These are phyloP conservation scores for Phlegmacium glaucopus DNA, from an alignment of 768 basidiomycete genomes.

Conservation along the genomic window DNA sequence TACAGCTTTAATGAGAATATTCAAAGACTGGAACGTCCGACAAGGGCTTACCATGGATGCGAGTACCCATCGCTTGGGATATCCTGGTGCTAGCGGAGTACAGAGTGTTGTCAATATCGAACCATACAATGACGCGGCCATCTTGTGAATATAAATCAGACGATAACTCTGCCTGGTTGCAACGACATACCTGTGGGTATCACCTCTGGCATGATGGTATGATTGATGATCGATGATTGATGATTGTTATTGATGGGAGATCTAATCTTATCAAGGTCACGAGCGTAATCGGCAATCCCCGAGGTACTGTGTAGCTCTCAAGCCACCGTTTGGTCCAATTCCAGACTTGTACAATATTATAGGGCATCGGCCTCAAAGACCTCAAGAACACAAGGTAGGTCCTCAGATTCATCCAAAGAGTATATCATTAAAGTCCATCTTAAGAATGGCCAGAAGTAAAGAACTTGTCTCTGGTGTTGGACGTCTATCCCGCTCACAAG, in stretches of 20 bases:
- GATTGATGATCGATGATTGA: not conserved
- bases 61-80: conserved; percentile 73
- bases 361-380: conserved; percentile 48
- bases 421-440: conserved; percentile 14
- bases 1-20: conserved; percentile 19
- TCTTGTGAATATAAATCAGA: conserved; percentile 30
- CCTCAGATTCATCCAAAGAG: conserved; percentile 7
- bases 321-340: conserved; percentile 35
- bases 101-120: conserved; percentile 88
- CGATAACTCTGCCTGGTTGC: conserved; percentile 3
- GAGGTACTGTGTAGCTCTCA: conserved; percentile 43
- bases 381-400: conserved; percentile 48
- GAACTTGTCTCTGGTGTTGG: conserved; percentile 81
- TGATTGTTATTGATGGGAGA: conserved; percentile 2
- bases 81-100: conserved; percentile 77
- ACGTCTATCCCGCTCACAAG: conserved; percentile 79
- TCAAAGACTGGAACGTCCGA: not conserved
- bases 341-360: conserved; percentile 33
- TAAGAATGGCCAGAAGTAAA: conserved; percentile 83
- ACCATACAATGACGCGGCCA: conserved; percentile 64
- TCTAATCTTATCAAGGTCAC: conserved; percentile 20
- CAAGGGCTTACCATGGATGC: conserved; percentile 61
- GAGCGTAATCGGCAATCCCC: conserved; percentile 31
- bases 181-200: not conserved
- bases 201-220: not conserved